Evolutionary conservation across 2,329 filamentous ascomycete species (phyloP), one percentile per base, ranked within the genome.

Genomic region (Microdochium bolleyi): DNA sequence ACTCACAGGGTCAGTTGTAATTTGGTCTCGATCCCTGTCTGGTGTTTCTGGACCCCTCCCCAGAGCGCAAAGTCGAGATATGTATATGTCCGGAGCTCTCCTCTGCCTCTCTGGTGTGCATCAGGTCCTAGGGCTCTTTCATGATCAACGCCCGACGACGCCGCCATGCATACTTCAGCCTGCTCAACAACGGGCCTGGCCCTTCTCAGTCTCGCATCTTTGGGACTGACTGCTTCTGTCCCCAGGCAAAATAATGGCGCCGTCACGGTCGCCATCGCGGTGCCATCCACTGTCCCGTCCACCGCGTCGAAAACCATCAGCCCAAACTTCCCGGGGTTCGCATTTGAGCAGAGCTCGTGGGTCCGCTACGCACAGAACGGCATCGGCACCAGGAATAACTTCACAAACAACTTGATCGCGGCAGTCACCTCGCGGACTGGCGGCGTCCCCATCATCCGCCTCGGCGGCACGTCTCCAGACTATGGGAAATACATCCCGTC

Each of bases 381-480:
- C 50, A 55, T 61, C 22, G 64, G 65, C 27, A 62, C 61, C n/a
- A 27, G 56, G 16, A 70, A 70, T 30, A 50, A 51, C 10, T 70
- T 70, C 56, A 68, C 65, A 1, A 49, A 56, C 14, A 70, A 70
- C 50, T 61, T 70, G 27, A 66, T 70, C 44, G 53, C 64, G 16
- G 59, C 57, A 19, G 60, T 70, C 49, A 67, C 65, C 48, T 62
- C 61, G 7, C 63, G 68, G 24, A 70, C 67, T 0, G 65, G 65
- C 2, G 67, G 67, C 1, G 60, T 58, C 30, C 64, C 67, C 3
- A 62, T 67, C 48, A 70, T 70, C 37, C 59, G 67, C 13, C 56
- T 70, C 2, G 67, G 67, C 13, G 67, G 68, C 9, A 68, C 67
- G 1, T 68, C 65, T 46, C 57, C 67, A 9, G 67, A 70, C 54